phyloP scores from a whole-genome alignment of 1,139 yeast species.

The Yamadazyma diospyri region DNA sequence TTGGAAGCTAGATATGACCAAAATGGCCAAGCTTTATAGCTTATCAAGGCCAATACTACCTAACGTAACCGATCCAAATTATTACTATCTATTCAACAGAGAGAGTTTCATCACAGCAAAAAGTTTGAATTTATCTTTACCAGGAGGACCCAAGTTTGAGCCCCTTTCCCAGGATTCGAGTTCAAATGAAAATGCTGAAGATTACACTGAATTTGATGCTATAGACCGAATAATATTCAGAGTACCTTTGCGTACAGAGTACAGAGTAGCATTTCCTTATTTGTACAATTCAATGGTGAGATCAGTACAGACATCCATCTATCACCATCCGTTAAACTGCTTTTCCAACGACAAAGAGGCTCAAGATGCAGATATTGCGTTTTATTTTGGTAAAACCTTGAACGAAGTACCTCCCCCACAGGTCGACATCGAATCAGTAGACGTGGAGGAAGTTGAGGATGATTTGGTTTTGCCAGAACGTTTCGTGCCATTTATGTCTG shows the following conservation, averaged over 20 bases:
- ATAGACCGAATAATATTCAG: slow-evolving; percentile 84
- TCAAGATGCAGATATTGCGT: slow-evolving; percentile 33
- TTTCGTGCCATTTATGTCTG: slow-evolving; percentile 13
- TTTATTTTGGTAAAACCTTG: slow-evolving; percentile 13
- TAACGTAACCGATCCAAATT: slow-evolving; percentile 53
- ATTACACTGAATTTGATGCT: slow-evolving; percentile 85
- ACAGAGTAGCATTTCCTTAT: slow-evolving; percentile 81
- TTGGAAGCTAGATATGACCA: slow-evolving; percentile 64
- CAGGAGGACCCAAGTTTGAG: slow-evolving; percentile 96
- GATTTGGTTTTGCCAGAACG: slow-evolving; percentile 10
- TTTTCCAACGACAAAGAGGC: slow-evolving; percentile 34
- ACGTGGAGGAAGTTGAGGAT: slow-evolving; percentile 3
- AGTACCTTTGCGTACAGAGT: slow-evolving; percentile 73
- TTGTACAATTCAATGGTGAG: slow-evolving; percentile 78
- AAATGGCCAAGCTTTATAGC: slow-evolving; percentile 64
- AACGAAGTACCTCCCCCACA: slow-evolving; percentile 10
- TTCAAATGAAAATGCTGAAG: slow-evolving; percentile 62
- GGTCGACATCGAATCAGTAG: not conserved
- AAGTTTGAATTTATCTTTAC: slow-evolving; percentile 79
- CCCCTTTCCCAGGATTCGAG: slow-evolving; percentile 67
- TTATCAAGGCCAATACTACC: slow-evolving; percentile 68
- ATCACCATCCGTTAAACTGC: slow-evolving; percentile 58
- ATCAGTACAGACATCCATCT: slow-evolving; percentile 57
- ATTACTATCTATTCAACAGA: slow-evolving; percentile 68
- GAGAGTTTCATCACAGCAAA: slow-evolving; percentile 85